phyloP scores from a whole-genome alignment of 371 early-diverging fungal species.

The Catenaria anguillulae region DNA sequence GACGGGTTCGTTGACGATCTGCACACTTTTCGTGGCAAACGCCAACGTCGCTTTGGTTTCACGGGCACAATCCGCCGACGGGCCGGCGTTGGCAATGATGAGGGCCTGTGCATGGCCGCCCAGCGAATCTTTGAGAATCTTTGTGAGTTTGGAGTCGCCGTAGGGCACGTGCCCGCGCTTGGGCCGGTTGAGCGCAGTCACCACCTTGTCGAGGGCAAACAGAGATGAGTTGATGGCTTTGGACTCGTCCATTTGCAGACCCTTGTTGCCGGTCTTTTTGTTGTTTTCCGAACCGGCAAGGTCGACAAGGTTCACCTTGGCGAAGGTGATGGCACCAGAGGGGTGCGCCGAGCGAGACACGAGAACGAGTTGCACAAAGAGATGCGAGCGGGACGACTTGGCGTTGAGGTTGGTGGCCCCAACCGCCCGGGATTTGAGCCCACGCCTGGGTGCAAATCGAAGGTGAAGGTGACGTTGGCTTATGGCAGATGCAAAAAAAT shows the following conservation, averaged over 20 bases:
- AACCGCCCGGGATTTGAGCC: no score
- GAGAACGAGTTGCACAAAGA: slow-evolving; percentile 32
- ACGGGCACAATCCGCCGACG: slow-evolving; percentile 28
- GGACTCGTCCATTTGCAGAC: slow-evolving; percentile 44
- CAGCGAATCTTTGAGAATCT: slow-evolving; percentile 51
- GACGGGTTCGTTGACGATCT: slow-evolving; percentile 35
- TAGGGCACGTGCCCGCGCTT: slow-evolving; percentile 41
- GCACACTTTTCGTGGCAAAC: slow-evolving; percentile 49
- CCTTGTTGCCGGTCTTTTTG: slow-evolving; percentile 44
- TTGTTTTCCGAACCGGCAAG: slow-evolving; percentile 67
- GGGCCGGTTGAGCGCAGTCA: slow-evolving; percentile 39
- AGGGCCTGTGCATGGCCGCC: slow-evolving; percentile 42
- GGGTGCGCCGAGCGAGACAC: no score
- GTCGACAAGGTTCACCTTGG: slow-evolving; percentile 46
- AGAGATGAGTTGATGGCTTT: slow-evolving; percentile 57
- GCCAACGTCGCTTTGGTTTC: slow-evolving; percentile 41
- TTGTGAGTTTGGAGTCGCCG: slow-evolving; percentile 61
- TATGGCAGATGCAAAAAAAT: no score
- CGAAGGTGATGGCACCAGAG: background rate
- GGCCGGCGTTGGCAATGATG: slow-evolving; percentile 48
- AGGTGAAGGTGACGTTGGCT: slow-evolving; percentile 37
- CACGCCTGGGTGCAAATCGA: no score
- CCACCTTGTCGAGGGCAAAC: slow-evolving; percentile 55
- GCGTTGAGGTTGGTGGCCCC: slow-evolving; percentile 50
- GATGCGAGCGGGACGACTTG: slow-evolving; percentile 46